Conservation (phyloP, 768 basidiomycete genomes). For the Hysterangium stoloniferum region DNA sequence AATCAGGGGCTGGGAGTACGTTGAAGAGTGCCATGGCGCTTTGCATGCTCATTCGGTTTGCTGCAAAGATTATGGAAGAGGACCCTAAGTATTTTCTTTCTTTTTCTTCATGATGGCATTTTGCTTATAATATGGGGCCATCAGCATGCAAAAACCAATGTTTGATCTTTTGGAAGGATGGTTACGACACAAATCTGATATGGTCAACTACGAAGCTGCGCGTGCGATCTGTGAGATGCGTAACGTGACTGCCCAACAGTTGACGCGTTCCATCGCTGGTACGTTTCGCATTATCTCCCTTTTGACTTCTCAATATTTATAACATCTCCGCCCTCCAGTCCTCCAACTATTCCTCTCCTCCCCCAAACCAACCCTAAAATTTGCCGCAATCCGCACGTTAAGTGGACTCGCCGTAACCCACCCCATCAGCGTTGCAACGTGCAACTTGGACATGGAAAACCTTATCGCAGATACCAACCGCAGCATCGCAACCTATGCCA, state of each 20-base stretch:
- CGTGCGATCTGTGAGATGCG: slow-evolving; percentile 97
- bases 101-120: background rate
- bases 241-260: slow-evolving; percentile 65
- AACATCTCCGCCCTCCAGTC: slow-evolving; percentile 48
- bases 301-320: background rate
- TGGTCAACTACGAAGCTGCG: slow-evolving; percentile 99
- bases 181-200: slow-evolving; percentile 97
- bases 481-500: slow-evolving; percentile 96
- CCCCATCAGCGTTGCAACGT: slow-evolving; percentile 78
- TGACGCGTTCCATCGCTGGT: slow-evolving; percentile 88
- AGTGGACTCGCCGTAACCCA: slow-evolving; percentile 82
- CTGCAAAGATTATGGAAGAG: slow-evolving; percentile 98
- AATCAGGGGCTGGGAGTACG: slow-evolving; percentile 73
- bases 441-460: slow-evolving; percentile 95
- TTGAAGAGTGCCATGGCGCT: slow-evolving; percentile 95
- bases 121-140: background rate
- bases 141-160: slow-evolving; percentile 88
- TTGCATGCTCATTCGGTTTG: slow-evolving; percentile 97
- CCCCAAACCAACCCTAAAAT: slow-evolving; percentile 91
- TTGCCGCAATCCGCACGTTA: slow-evolving; percentile 93
- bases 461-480: slow-evolving; percentile 94
- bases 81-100: slow-evolving; percentile 82
- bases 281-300: slow-evolving; percentile 19
- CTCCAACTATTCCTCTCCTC: slow-evolving; percentile 94
- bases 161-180: slow-evolving; percentile 90